phyloP scores from a whole-genome alignment of 2,329 filamentous ascomycete species.

The Sporothrix globosa region DNA sequence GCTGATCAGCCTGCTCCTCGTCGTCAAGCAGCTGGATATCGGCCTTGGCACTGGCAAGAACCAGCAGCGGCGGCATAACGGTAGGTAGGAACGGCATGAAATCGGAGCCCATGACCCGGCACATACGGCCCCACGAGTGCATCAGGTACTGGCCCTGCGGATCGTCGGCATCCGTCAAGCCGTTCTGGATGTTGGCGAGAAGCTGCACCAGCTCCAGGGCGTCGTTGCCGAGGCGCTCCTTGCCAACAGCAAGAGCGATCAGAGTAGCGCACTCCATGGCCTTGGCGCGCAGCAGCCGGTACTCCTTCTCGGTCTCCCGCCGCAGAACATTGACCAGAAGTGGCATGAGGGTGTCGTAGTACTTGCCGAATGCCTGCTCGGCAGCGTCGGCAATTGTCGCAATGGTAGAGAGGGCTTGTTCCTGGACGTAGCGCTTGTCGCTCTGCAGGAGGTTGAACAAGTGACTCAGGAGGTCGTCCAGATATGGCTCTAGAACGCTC shows the following conservation, averaged over 20 bases:
- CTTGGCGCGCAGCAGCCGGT: slow-evolving; percentile 87
- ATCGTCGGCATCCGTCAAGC: slow-evolving; percentile 87
- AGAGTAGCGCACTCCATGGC: slow-evolving; percentile 99
- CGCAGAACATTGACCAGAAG: slow-evolving; percentile 86
- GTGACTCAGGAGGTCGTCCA: slow-evolving; percentile 82
- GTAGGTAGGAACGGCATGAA: slow-evolving; percentile 91
- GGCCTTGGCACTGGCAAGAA: slow-evolving; percentile 90
- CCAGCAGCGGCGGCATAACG: slow-evolving; percentile 91
- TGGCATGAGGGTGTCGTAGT: slow-evolving; percentile 96
- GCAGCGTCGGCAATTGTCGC: slow-evolving; percentile 98
- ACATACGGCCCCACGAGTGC: slow-evolving; percentile 99
- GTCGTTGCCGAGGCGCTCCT: slow-evolving; percentile 86
- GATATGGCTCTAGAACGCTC: slow-evolving; percentile 84
- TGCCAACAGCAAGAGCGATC: slow-evolving; percentile 92
- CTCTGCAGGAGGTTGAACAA: slow-evolving; percentile 87
- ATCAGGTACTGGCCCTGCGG: slow-evolving; percentile 96
- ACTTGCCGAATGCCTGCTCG: slow-evolving; percentile 90
- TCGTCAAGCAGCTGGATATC: slow-evolving; percentile 96
- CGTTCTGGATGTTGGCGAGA: slow-evolving; percentile 81
- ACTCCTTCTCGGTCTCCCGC: slow-evolving; percentile 91
- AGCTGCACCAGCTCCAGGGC: slow-evolving; percentile 85
- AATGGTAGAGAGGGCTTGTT: slow-evolving; percentile 96
- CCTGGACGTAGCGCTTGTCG: slow-evolving; percentile 93
- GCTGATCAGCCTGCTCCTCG: slow-evolving; percentile 88
- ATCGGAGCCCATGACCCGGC: slow-evolving; percentile 84